A percentile compares a stretch with the other conserved stretches of the same genome.
phyloP scores from a whole-genome alignment of 2,329 filamentous ascomycete genomes.

The Alternaria triticimaculans region DNA sequence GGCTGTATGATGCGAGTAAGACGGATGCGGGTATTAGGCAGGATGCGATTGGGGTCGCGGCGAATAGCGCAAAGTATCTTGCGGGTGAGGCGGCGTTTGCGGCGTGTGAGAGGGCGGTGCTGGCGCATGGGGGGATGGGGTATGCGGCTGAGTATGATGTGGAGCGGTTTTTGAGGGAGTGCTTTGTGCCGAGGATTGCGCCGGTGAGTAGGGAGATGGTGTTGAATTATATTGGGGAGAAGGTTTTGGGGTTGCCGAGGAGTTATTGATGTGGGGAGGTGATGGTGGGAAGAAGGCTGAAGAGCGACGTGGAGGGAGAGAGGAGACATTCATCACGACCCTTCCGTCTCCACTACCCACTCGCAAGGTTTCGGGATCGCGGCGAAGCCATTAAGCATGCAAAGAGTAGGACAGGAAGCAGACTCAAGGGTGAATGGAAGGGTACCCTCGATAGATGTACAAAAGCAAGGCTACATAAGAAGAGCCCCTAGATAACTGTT shows the following conservation, averaged over 20 bases:
- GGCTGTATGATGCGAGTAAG: constrained; percentile 61
- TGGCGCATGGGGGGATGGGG: constrained; percentile 68
- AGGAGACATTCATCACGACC: too few species aligned
- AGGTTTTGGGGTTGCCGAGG: constrained; percentile 68
- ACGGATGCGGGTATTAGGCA: constrained; percentile 22
- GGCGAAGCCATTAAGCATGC: too few species aligned
- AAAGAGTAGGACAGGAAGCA: too few species aligned
- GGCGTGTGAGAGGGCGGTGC: constrained; percentile 63
- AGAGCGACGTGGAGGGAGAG: too few species aligned
- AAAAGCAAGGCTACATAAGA: neutral
- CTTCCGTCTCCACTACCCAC: too few species aligned
- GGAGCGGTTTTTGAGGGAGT: constrained; percentile 65
- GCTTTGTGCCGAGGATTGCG: constrained; percentile 65
- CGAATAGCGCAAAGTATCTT: constrained; percentile 64
- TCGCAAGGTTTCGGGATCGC: too few species aligned
- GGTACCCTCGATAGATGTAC: neutral
- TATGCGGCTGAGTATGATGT: constrained; percentile 70
- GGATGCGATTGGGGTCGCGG: constrained; percentile 60
- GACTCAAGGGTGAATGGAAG: neutral
- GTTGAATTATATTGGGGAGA: constrained; percentile 74
- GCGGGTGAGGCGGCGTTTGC: constrained; percentile 67
- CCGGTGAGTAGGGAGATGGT: constrained; percentile 75
- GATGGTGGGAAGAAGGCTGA: too few species aligned
- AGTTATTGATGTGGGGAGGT: constrained; percentile 58
- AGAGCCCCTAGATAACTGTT: neutral